phyloP scores from a whole-genome alignment of 2,329 filamentous ascomycete genomes.

The Xylaria sp. region DNA sequence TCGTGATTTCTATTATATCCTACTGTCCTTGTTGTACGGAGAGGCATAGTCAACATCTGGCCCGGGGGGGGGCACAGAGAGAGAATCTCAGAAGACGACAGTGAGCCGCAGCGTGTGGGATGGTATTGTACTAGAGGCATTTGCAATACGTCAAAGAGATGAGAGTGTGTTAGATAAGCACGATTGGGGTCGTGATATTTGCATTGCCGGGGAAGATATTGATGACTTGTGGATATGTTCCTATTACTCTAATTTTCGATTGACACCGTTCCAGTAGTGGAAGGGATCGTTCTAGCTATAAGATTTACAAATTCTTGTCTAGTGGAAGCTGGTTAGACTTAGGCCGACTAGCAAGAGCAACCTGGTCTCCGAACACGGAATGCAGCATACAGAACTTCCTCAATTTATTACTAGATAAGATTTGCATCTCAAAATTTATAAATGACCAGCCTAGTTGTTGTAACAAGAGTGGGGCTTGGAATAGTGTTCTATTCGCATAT shows the following conservation, averaged over 20 bases:
- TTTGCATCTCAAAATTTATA: background rate
- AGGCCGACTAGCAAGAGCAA: background rate
- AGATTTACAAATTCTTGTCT: background rate
- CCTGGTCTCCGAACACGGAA: background rate
- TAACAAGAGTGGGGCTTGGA: too few species aligned
- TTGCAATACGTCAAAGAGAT: background rate
- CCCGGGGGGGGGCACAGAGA: too few species aligned
- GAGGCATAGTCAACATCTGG: background rate
- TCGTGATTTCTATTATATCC: background rate
- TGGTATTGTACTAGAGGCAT: too few species aligned
- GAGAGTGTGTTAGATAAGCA: background rate
- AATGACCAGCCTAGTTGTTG: background rate
- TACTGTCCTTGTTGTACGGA: background rate
- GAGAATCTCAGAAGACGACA: background rate
- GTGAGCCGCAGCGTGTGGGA: background rate
- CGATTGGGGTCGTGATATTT: background rate
- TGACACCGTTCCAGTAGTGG: background rate
- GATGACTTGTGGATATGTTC: background rate
- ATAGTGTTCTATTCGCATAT: too few species aligned
- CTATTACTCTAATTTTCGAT: background rate
- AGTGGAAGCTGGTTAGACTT: background rate
- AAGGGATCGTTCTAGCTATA: background rate
- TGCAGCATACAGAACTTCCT: background rate
- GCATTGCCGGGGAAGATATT: background rate
- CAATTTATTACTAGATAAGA: background rate